Evolutionary conservation across 352 stramenopile species (phyloP).

Genomic region (Peronospora destructor): DNA sequence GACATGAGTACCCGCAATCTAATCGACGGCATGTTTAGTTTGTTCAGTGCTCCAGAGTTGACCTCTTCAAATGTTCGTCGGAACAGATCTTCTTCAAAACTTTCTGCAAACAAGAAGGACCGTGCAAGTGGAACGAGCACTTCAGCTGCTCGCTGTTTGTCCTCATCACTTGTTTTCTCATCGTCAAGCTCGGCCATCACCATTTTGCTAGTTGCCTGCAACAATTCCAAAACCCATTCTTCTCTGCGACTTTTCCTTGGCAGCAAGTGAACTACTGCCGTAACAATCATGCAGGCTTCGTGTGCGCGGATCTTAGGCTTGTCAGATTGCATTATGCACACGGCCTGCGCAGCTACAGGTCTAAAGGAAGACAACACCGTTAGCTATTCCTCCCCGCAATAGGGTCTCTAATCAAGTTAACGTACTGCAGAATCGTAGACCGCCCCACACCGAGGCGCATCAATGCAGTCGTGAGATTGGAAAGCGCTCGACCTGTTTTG

Average conservation of each 20-base stretch:
- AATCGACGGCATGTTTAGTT: constrained; percentile 22
- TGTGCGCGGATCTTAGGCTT: constrained; percentile 30
- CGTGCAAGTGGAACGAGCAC: constrained; percentile 41
- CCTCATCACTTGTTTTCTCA: constrained; percentile 18
- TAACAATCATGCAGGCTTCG: constrained; percentile 45
- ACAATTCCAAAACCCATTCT: constrained; percentile 41
- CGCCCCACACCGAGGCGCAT: constrained; percentile 53
- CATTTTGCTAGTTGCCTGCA: constrained; percentile 35
- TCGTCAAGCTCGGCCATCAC: constrained; percentile 23
- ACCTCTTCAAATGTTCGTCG: constrained; percentile 36
- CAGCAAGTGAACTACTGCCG: constrained; percentile 40
- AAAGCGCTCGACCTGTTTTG: constrained; percentile 36
- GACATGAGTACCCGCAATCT: constrained; percentile 35
- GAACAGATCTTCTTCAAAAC: constrained; percentile 54
- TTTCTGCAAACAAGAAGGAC: constrained; percentile 42
- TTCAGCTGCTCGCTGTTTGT: constrained; percentile 22
- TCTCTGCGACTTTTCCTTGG: constrained; percentile 44
- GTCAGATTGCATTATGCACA: constrained; percentile 30
- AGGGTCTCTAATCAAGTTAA: constrained; percentile 3
- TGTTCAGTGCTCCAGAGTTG: constrained; percentile 36
- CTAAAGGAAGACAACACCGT: constrained; percentile 16
- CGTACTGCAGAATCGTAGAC: constrained; percentile 51
- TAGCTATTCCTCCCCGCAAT: background rate
- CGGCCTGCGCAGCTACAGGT: constrained; percentile 39
- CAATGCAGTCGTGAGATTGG: constrained; percentile 37